These are phyloP conservation scores for Bisporella sp. DNA, from an alignment of 2,329 filamentous ascomycete species.

Conservation along the genomic window DNA sequence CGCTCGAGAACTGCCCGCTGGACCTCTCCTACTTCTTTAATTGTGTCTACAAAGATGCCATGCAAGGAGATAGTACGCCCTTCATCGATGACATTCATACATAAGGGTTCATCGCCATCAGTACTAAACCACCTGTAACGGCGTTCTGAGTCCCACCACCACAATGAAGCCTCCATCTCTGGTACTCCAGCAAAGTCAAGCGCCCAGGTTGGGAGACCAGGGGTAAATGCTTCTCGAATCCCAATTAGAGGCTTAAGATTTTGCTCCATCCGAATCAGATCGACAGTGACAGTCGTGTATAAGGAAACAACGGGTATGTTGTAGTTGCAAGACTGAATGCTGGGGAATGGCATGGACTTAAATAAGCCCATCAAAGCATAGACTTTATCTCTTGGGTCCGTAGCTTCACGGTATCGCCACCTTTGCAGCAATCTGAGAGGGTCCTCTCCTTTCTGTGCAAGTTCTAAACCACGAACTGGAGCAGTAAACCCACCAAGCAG, in stretches of 20 bases:
- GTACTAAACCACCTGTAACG: not conserved
- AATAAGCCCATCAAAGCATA: slow-evolving; percentile 4
- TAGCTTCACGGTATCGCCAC: slow-evolving; percentile 2
- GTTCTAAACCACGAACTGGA: not conserved
- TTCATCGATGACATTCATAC: not conserved
- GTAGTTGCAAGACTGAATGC: slow-evolving; percentile 2
- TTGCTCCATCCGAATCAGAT: not conserved
- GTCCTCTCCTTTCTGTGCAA: not conserved
- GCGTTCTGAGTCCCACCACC: not conserved
- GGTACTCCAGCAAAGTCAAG: not conserved
- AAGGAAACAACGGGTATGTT: not conserved
- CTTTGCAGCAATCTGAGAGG: not conserved
- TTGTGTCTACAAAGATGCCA: not conserved
- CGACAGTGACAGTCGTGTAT: not conserved
- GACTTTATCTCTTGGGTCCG: slow-evolving; percentile 5
- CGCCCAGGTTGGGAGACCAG: not conserved
- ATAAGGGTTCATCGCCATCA: not conserved
- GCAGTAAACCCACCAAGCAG: not conserved
- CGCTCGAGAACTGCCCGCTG: not conserved
- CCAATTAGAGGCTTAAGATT: slow-evolving; percentile 1
- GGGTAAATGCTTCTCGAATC: not conserved
- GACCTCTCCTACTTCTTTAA: not conserved
- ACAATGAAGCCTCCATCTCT: not conserved
- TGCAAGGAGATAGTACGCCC: not conserved
- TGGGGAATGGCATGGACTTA: not conserved